Evolutionary conservation across 1,139 yeast genomes (phyloP), one percentile per base, ranked within the genome.

Genomic region (Magnusiomyces suaveolens): DNA sequence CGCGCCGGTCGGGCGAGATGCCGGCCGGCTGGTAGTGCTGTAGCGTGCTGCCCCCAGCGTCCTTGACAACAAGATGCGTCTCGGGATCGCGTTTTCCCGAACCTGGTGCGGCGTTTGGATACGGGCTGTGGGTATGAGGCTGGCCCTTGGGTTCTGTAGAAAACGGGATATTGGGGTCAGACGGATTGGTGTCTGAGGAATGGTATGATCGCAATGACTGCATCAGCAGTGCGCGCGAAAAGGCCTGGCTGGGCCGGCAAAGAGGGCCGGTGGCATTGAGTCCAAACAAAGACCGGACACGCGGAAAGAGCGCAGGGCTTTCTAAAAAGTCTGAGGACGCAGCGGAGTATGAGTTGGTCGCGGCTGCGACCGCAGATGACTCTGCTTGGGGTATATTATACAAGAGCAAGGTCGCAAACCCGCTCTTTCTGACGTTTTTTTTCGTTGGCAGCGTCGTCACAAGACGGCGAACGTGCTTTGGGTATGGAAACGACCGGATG

Each of bases 371-470:
- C 6, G 48, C 47, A 3, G 43, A 18, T 2, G 48, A 47, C 24
- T 52, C 54, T 6, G 53, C 51, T 38, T 38, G 33, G 12, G 52
- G 25, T 2, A 49, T 29, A 32, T 51, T 49, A 48, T 49, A 54
- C 6, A 48, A 20, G 12, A 54, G 51, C 10, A 54, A 23, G 2
- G 54, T 52, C 20, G 57, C 57, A 46, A 54, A 43, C 25, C 54
- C 54, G 46, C 54, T 49, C 23, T 43, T 46, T 20, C 51, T 39
- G 24, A 54, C 50, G 39, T 51, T 51, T n/a, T 43, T 48, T 18
- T 43, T 32, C 26, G n/a, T 41, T n/a, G 54, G 54, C 23, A 52
- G 36, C 1, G 46, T 38, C 4, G 36, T 20, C 6, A 46, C 32
- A 25, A 43, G 14, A 29, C 41, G 41, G 23, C 39, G 49, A 16